These are phyloP conservation scores for Geoglossum cookeanum DNA, from an alignment of 2,329 filamentous ascomycete species.

Conservation along the genomic window DNA sequence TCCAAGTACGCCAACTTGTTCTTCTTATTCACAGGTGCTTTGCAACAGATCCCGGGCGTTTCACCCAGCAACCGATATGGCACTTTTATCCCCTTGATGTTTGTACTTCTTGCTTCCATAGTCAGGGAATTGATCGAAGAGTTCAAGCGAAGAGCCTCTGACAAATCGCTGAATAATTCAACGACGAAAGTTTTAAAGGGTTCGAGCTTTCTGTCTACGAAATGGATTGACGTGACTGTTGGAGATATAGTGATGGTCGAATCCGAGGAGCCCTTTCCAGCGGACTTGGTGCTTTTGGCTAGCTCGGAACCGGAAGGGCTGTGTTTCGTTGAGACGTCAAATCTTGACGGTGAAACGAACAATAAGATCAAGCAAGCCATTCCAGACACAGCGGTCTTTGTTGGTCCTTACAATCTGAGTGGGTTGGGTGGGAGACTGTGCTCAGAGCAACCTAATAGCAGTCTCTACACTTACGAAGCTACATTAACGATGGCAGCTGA, in stretches of 20 bases:
- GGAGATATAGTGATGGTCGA: constrained; percentile 87
- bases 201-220: constrained; percentile 65
- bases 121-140: constrained; percentile 91
- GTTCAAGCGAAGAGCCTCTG: constrained; percentile 71
- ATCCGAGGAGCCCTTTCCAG: constrained; percentile 87
- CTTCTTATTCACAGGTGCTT: constrained; percentile 88
- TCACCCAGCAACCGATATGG: constrained; percentile 92
- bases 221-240: constrained; percentile 85
- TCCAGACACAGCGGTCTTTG: constrained; percentile 74
- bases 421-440: constrained; percentile 69
- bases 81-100: constrained; percentile 79
- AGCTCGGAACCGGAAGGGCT: constrained; percentile 94
- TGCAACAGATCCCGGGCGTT: constrained; percentile 90
- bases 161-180: constrained; percentile 73
- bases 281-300: constrained; percentile 77
- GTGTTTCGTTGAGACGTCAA: constrained; percentile 97
- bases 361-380: constrained; percentile 96
- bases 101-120: constrained; percentile 86
- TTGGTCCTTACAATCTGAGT: constrained; percentile 72
- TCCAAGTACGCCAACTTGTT: constrained; percentile 98
- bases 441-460: constrained; percentile 96
- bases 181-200: constrained; percentile 69
- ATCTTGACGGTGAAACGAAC: constrained; percentile 94
- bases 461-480: constrained; percentile 93
- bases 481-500: constrained; percentile 80